Evolutionary conservation across 2,329 filamentous ascomycete genomes (phyloP).

Genomic region (Botrytis sinoallii): DNA sequence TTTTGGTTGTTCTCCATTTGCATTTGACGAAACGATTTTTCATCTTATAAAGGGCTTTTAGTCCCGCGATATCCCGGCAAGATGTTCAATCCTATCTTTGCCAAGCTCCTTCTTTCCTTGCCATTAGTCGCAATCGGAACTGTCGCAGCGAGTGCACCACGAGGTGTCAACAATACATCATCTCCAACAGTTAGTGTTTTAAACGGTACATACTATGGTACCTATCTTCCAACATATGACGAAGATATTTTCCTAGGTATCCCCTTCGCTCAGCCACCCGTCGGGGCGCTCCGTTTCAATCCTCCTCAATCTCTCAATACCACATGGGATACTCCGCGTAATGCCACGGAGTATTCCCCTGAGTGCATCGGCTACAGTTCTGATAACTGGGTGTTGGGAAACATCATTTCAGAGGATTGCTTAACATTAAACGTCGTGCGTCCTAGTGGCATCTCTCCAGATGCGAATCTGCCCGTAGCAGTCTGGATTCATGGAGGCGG

Average conservation of each 20-base stretch:
- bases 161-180: neutral
- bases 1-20: neutral
- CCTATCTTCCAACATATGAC: conserved; percentile 21
- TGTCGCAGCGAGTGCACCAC: neutral
- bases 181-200: conserved; percentile 24
- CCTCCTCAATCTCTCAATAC: conserved; percentile 20
- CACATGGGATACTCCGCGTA: conserved; percentile 12
- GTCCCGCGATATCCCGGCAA: neutral
- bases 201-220: conserved; percentile 29
- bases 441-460: conserved; percentile 40
- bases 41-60: neutral
- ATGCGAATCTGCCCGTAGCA: conserved; percentile 45
- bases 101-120: neutral
- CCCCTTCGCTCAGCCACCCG: conserved; percentile 25
- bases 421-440: conserved; percentile 32
- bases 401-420: conserved; percentile 20
- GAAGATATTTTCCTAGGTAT: conserved; percentile 29
- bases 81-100: neutral
- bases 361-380: conserved; percentile 18
- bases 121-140: neutral
- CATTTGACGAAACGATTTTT: neutral
- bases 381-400: conserved; percentile 14
- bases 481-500: conserved; percentile 52
- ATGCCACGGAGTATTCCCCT: conserved; percentile 32
- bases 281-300: conserved; percentile 20